phyloP scores from a whole-genome alignment of 495 filamentous ascomycete genomes.

The Aspergillus cristatus region DNA sequence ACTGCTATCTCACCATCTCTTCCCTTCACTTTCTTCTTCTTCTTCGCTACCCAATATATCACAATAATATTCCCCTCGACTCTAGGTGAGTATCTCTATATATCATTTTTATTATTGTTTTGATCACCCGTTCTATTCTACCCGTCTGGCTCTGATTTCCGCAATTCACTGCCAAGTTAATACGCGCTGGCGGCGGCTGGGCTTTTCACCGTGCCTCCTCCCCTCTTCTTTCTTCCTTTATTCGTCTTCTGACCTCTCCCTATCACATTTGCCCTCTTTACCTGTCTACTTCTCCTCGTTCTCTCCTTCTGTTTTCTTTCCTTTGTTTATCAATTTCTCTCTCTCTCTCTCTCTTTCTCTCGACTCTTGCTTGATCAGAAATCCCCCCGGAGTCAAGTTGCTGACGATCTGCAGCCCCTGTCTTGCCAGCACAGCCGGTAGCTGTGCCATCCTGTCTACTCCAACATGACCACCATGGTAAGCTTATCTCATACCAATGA shows the following conservation, averaged over 20 bases:
- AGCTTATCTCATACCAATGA: too few species aligned
- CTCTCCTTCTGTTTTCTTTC: conserved; percentile 11
- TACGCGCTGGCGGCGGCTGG: neutral
- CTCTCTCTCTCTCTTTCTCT: conserved; percentile 7
- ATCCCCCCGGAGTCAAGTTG: neutral
- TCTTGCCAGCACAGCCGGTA: conserved; percentile 20
- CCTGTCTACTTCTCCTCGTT: neutral
- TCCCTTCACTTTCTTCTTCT: neutral
- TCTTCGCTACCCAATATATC: too few species aligned
- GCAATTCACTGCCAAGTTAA: neutral
- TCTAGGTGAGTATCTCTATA: too few species aligned
- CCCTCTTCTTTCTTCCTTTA: conserved; percentile 8
- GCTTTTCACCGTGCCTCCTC: conserved; percentile 3
- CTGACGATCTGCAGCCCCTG: neutral
- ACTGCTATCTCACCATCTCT: conserved; percentile 15
- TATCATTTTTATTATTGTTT: neutral
- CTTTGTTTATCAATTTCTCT: conserved; percentile 9
- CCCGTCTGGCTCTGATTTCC: too few species aligned
- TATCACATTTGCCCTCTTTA: conserved; percentile 1
- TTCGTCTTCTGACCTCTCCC: conserved; percentile 8
- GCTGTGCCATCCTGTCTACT: conserved; percentile 26
- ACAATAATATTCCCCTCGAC: too few species aligned
- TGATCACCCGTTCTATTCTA: too few species aligned
- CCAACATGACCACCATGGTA: conserved; percentile 44
- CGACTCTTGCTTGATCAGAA: neutral